Conservation (phyloP, 2,329 filamentous ascomycete genomes). For the Cadophora gregata region DNA sequence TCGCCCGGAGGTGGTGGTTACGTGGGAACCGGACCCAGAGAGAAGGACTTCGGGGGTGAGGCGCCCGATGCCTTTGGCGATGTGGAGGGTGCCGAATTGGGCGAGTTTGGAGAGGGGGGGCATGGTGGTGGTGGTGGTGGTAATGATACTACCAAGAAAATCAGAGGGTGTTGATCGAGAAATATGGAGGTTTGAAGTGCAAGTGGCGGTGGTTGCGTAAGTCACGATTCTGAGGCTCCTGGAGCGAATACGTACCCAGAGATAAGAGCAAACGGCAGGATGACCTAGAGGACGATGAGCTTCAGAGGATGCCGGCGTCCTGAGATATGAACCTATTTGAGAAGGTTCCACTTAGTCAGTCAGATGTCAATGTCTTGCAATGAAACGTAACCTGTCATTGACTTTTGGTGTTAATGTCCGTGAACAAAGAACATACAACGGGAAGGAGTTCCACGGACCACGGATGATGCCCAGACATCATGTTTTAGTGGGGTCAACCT, state of each 20-base stretch:
- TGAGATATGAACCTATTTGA: too few relatives aligned
- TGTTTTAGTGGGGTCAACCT: neutral
- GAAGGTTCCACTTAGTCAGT: too few relatives aligned
- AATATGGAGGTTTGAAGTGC: neutral
- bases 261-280: too few relatives aligned
- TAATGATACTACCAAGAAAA: neutral
- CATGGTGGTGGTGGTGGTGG: slow-evolving; percentile 12
- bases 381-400: too few relatives aligned
- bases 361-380: too few relatives aligned
- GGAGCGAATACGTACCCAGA: too few relatives aligned
- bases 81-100: slow-evolving; percentile 29
- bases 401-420: neutral
- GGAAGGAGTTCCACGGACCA: neutral
- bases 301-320: too few relatives aligned
- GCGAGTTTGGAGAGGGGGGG: slow-evolving; percentile 26
- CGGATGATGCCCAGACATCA: neutral
- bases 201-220: too few relatives aligned
- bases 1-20: slow-evolving; percentile 92
- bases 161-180: neutral
- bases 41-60: slow-evolving; percentile 67
- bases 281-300: too few relatives aligned
- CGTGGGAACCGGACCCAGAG: slow-evolving; percentile 79
- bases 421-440: neutral
- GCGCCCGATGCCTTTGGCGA: slow-evolving; percentile 29
- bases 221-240: too few relatives aligned